Evolutionary conservation across 2,329 filamentous ascomycete species (phyloP), one percentile per base, ranked within the genome.

Genomic region (Cercospora canescens): DNA sequence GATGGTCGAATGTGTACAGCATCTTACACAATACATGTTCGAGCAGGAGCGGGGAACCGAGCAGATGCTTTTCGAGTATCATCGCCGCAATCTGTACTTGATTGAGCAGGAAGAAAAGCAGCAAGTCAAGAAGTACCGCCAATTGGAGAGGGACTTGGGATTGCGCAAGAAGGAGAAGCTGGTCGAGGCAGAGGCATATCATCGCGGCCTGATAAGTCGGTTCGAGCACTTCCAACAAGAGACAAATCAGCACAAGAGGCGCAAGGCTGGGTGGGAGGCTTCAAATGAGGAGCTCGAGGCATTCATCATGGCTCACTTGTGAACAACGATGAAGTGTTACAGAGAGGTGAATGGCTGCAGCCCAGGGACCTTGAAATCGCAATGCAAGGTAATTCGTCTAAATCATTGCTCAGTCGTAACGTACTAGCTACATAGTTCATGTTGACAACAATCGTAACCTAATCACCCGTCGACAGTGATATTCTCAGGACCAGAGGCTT

Each of bases 1-100:
- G 37, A 71, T 83, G 26, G 72, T 79, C 24, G 75, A 75, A n/a
- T 75, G 80, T 3, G 79, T 79, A 3, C 69, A 84, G 75, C 76
- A 76, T 18, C 77, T 86, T 9, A 70, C 81, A 8, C 78, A 73
- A 1, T 79, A 84, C 63, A 77, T 87, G 18, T 76, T 83, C 8
- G 77, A 81, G n/a, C 79, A 81, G 52, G 83, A 84, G 69, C 77
- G 76, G 4, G 80, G 79, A 1, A 76, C 84, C 28, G 73, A 72
- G 4, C 76, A 81, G 30, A 79, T 84, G 28, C 71, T 84, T 4
- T 76, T 79, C 7, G 79, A 78, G 26, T 86, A 82, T 68, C 77
- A 75, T 37, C 72, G 76, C 32, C 80, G 82, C 58, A 82, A 81
- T 50, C 67, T 79, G 66, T 75, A 73, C n/a, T 69, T 85, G 21